phyloP scores from a whole-genome alignment of 441 rosid species.

The Brassica balearica region DNA sequence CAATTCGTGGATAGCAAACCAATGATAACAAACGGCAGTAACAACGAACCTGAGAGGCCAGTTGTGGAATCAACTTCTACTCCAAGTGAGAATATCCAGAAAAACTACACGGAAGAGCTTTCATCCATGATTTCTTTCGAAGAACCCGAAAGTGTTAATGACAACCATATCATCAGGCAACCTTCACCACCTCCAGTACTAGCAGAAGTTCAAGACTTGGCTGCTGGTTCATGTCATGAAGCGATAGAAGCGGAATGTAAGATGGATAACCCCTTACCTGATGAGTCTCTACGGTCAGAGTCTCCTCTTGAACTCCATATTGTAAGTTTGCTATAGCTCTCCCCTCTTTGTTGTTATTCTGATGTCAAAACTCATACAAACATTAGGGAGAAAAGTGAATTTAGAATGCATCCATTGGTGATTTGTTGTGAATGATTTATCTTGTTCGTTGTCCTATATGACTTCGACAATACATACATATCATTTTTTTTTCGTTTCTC shows the following conservation, averaged over 20 bases:
- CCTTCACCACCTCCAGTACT: constrained; percentile 97
- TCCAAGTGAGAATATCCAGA: constrained; percentile 47
- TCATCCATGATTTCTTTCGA: constrained; percentile 80
- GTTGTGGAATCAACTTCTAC: constrained; percentile 48
- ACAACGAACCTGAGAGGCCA: constrained; percentile 54
- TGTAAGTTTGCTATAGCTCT: constrained; percentile 54
- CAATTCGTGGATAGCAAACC: constrained; percentile 48
- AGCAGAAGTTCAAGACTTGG: constrained; percentile 89
- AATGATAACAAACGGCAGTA: constrained; percentile 47
- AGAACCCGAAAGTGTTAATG: constrained; percentile 56
- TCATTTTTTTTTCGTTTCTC: neutral
- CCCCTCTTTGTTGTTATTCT: constrained; percentile 14
- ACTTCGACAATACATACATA: neutral
- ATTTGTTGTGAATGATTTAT: constrained; percentile 9
- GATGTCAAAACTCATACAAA: constrained; percentile 17
- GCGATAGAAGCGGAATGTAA: constrained; percentile 52
- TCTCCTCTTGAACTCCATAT: constrained; percentile 90
- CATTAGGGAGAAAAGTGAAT: neutral
- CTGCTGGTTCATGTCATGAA: constrained; percentile 57
- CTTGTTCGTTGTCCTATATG: neutral
- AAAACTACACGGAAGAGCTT: constrained; percentile 59
- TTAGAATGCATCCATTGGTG: neutral
- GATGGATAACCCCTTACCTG: constrained; percentile 60
- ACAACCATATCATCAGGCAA: constrained; percentile 65
- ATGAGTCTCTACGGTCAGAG: constrained; percentile 60